phyloP scores from a whole-genome alignment of 495 filamentous ascomycete genomes.

The Aspergillus haitiensis region DNA sequence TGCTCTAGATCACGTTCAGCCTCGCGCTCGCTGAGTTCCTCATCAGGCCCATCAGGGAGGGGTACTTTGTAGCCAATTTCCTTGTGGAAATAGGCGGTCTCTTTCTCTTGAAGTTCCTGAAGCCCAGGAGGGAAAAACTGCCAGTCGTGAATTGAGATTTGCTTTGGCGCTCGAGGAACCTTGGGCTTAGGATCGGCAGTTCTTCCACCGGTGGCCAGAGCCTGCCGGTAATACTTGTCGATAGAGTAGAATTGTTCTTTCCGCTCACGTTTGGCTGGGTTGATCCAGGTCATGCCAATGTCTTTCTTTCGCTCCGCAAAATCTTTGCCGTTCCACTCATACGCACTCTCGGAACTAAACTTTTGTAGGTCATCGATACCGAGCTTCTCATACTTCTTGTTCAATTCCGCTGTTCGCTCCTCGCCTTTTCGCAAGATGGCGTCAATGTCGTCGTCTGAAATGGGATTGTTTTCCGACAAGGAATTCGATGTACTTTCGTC shows the following conservation, averaged over 20 bases:
- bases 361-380: slow-evolving; percentile 98
- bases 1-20: slow-evolving; percentile 88
- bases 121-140: slow-evolving; percentile 90
- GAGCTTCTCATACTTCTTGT: slow-evolving; percentile 93
- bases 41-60: slow-evolving; percentile 78
- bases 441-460: slow-evolving; percentile 88
- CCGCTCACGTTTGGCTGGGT: slow-evolving; percentile 95
- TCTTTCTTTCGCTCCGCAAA: slow-evolving; percentile 91
- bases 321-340: slow-evolving; percentile 98
- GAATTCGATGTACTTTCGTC: slow-evolving; percentile 58
- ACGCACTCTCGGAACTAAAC: slow-evolving; percentile 93
- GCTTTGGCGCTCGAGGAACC: slow-evolving; percentile 93
- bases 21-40: slow-evolving; percentile 77
- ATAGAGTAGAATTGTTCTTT: slow-evolving; percentile 98
- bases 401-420: slow-evolving; percentile 83
- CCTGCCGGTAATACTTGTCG: slow-evolving; percentile 97
- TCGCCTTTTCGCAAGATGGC: slow-evolving; percentile 83
- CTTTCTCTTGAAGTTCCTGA: slow-evolving; percentile 87
- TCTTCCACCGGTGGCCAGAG: slow-evolving; percentile 79
- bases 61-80: slow-evolving; percentile 92
- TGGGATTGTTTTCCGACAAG: slow-evolving; percentile 56
- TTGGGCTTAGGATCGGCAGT: slow-evolving; percentile 90
- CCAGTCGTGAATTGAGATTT: slow-evolving; percentile 89
- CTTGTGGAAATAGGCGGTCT: slow-evolving; percentile 94
- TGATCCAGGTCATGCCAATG: slow-evolving; percentile 95